Percentiles rank a stretch among this genome's conserved stretches.
Evolutionary conservation across 2,329 filamentous ascomycete species (phyloP).

Genomic region (Thielaviopsis ethacetica): DNA sequence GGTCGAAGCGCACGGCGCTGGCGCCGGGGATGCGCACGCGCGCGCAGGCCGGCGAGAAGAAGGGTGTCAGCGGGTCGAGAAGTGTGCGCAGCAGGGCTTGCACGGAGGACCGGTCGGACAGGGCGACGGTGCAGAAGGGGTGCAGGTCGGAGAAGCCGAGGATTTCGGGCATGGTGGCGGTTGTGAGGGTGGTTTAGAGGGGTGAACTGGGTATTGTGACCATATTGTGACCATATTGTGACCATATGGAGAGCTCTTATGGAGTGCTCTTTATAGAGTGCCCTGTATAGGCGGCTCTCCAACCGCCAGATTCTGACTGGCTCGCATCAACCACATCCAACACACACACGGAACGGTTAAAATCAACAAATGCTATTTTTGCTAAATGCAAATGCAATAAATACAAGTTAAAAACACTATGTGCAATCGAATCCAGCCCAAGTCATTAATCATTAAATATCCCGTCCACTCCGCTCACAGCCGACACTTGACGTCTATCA

Average conservation of each 20-base stretch:
- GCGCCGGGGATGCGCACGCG: constrained; percentile 51
- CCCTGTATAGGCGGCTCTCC: no score
- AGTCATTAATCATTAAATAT: not conserved
- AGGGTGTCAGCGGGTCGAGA: constrained; percentile 53
- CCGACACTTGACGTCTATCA: constrained; percentile 33
- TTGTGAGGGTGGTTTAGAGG: not conserved
- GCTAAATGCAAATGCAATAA: not conserved
- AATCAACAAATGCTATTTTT: not conserved
- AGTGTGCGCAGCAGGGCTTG: constrained; percentile 45
- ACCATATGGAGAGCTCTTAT: no score
- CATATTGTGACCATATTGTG: no score
- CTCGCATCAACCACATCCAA: not conserved
- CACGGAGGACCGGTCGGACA: constrained; percentile 37
- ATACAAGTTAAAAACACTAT: not conserved
- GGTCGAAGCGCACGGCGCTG: constrained; percentile 62
- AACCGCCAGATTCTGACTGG: not conserved
- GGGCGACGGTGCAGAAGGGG: constrained; percentile 35
- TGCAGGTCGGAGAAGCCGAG: constrained; percentile 37
- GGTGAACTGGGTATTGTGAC: no score
- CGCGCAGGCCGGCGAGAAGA: constrained; percentile 51
- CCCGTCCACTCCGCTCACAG: constrained; percentile 22
- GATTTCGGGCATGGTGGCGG: constrained; percentile 13
- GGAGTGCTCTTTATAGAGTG: no score
- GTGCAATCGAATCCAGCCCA: not conserved
- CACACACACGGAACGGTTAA: not conserved